A percentile compares a stretch with the other conserved stretches of the same genome.
Conservation (phyloP, 495 filamentous ascomycete species). For the Hypomontagnella monticulosa region DNA sequence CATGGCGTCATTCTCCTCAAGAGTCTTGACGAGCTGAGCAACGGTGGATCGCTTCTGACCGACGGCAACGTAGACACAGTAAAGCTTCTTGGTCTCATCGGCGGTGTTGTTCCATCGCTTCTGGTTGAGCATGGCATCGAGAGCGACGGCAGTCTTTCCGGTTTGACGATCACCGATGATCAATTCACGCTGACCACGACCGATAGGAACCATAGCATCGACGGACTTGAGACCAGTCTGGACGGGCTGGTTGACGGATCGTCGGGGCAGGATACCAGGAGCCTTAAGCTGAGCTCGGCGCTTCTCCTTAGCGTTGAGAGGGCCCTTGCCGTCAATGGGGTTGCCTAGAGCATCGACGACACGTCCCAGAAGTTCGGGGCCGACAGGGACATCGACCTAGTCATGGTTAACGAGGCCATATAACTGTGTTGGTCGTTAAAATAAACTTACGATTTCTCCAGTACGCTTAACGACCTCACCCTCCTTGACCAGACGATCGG, state of each 20-base stretch:
- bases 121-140: slow-evolving; percentile 99
- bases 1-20: slow-evolving; percentile 99
- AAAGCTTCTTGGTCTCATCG: slow-evolving; percentile 97
- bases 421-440: neutral
- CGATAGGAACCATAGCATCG: slow-evolving; percentile 99
- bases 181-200: slow-evolving; percentile 99
- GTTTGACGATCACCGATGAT: slow-evolving; percentile 99
- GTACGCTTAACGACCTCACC: slow-evolving; percentile 99
- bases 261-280: slow-evolving; percentile 96
- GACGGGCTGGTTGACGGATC: slow-evolving; percentile 96
- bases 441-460: slow-evolving; percentile 89
- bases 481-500: slow-evolving; percentile 99
- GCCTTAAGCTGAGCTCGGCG: slow-evolving; percentile 99
- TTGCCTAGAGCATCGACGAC: slow-evolving; percentile 98
- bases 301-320: slow-evolving; percentile 88
- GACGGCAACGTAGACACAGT: slow-evolving; percentile 98
- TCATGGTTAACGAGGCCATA: slow-evolving; percentile 13
- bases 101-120: slow-evolving; percentile 91
- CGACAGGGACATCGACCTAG: slow-evolving; percentile 97
- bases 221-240: slow-evolving; percentile 99
- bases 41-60: slow-evolving; percentile 99
- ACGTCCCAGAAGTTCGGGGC: slow-evolving; percentile 91
- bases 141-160: slow-evolving; percentile 98
- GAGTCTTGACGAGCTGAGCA: slow-evolving; percentile 98
- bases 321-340: slow-evolving; percentile 99